phyloP scores from a whole-genome alignment of 345 rosid genomes.

The Syzygium grande region DNA sequence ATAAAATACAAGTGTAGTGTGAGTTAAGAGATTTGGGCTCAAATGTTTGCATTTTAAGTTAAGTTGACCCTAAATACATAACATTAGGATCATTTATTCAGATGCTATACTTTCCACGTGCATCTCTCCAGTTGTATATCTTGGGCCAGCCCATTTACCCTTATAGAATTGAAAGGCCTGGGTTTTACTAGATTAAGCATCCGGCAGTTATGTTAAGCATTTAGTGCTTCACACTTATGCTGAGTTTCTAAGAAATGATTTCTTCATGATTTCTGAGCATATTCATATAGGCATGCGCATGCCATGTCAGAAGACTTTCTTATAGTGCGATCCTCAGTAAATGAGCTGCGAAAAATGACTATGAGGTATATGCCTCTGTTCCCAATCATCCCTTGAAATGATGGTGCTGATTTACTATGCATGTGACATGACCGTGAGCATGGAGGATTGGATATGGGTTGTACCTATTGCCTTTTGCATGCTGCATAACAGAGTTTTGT shows the following conservation, averaged over 20 bases:
- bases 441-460: background rate
- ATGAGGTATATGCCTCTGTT: background rate
- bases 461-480: background rate
- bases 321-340: background rate
- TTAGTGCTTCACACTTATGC: background rate
- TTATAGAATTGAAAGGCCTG: background rate
- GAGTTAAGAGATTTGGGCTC: background rate
- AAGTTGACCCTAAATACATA: background rate
- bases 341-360: background rate
- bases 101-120: background rate
- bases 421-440: background rate
- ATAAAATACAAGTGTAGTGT: background rate
- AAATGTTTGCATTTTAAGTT: background rate
- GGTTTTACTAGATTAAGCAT: background rate
- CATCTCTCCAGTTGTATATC: rapidly evolving
- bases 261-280: background rate
- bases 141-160: background rate
- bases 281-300: background rate
- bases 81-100: background rate
- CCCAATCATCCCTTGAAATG: background rate
- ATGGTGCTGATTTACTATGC: background rate
- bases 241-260: background rate
- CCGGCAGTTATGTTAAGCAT: background rate
- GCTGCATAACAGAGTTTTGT: background rate
- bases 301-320: background rate